Conservation (phyloP, 2,329 filamentous ascomycete species). For the Fusarium devonianum region DNA sequence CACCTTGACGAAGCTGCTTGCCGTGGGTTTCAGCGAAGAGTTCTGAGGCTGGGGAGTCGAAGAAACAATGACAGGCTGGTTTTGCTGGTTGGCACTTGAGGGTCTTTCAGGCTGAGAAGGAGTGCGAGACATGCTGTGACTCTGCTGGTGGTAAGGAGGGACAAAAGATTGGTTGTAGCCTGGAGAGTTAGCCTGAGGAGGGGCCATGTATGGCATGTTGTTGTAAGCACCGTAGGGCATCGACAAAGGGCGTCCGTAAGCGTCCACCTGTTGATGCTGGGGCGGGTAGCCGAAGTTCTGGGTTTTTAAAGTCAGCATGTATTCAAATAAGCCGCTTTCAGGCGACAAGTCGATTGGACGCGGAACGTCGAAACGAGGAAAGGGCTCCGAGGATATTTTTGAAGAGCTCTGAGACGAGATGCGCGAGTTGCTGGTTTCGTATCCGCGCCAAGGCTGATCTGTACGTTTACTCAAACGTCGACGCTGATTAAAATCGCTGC, state of each 20-base stretch:
- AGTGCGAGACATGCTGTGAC: slow-evolving; percentile 80
- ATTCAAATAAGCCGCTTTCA: slow-evolving; percentile 74
- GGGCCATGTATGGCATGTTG: slow-evolving; percentile 59
- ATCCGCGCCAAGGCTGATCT: slow-evolving; percentile 46
- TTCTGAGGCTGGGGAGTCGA: slow-evolving; percentile 69
- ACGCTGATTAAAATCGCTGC: slow-evolving; percentile 48
- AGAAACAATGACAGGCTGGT: slow-evolving; percentile 67
- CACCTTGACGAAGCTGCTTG: slow-evolving; percentile 56
- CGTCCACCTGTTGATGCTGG: slow-evolving; percentile 47
- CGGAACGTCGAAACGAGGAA: slow-evolving; percentile 15
- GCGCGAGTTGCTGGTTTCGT: slow-evolving; percentile 33
- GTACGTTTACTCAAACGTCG: slow-evolving; percentile 57
- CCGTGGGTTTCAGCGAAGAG: slow-evolving; percentile 60
- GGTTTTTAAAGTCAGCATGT: slow-evolving; percentile 72
- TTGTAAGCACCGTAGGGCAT: slow-evolving; percentile 53
- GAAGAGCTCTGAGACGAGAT: slow-evolving; percentile 29
- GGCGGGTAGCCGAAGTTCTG: slow-evolving; percentile 70
- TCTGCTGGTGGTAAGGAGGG: slow-evolving; percentile 57
- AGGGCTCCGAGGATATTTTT: slow-evolving; percentile 19
- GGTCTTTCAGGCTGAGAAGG: slow-evolving; percentile 77
- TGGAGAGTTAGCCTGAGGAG: slow-evolving; percentile 56
- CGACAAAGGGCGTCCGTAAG: slow-evolving; percentile 48
- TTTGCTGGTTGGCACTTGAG: slow-evolving; percentile 69
- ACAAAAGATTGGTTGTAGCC: slow-evolving; percentile 58
- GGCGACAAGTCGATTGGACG: slow-evolving; percentile 68